These are phyloP conservation scores for Rhynchospora pubera DNA, from an alignment of 176 grass and related monocot species.

Conservation along the genomic window DNA sequence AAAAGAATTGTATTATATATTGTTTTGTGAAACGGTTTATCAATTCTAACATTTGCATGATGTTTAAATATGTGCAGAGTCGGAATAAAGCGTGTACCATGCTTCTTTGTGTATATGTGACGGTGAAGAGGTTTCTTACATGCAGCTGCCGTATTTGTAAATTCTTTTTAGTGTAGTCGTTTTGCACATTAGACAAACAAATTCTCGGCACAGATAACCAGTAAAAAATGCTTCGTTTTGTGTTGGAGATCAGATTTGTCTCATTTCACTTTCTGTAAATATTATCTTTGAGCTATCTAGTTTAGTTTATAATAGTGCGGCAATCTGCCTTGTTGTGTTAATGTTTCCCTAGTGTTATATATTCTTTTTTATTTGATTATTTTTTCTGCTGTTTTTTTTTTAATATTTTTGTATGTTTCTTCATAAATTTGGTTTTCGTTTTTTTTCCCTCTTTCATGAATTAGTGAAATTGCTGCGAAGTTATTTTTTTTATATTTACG, in stretches of 20 bases:
- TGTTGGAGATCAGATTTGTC: background rate
- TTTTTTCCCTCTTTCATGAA: background rate
- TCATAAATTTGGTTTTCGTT: background rate
- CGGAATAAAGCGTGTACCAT: background rate
- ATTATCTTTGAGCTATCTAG: constrained; percentile 2
- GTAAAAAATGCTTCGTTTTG: constrained; percentile 4
- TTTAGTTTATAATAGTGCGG: background rate
- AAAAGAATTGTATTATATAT: background rate
- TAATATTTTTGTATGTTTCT: background rate
- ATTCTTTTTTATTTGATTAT: background rate
- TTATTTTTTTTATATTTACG: background rate
- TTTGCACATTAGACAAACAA: background rate
- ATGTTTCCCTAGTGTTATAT: background rate
- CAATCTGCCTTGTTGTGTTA: background rate
- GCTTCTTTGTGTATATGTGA: constrained; percentile 9
- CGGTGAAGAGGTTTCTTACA: background rate
- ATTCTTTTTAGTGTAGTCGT: constrained; percentile 12
- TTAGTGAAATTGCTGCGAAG: background rate
- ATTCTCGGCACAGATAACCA: background rate
- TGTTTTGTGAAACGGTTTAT: background rate
- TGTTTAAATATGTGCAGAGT: constrained; percentile 7
- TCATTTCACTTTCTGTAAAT: background rate
- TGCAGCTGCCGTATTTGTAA: background rate
- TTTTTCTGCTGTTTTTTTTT: background rate
- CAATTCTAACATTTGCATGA: background rate